These are phyloP conservation scores for Lyophyllum shimeji DNA, from an alignment of 768 basidiomycete genomes.

Conservation along the genomic window DNA sequence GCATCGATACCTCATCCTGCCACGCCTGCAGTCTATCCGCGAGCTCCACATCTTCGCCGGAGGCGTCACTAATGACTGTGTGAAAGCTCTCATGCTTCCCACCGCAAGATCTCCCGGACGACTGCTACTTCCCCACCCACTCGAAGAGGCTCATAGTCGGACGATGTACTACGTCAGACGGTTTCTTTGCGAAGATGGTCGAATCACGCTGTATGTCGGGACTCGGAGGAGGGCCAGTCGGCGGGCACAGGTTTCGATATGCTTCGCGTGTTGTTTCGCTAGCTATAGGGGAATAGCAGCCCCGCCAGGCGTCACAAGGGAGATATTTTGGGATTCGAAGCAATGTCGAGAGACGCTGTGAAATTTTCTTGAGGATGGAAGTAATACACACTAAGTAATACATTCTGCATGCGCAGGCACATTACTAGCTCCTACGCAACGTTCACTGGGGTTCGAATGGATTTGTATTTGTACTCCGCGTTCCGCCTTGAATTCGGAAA, in stretches of 20 bases:
- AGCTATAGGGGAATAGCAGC: neutral
- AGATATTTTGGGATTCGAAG: constrained; percentile 1
- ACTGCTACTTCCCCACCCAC: constrained; percentile 1
- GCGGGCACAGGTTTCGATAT: neutral
- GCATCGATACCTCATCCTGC: neutral
- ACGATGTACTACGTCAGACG: constrained; percentile 1
- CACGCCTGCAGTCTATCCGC: neutral
- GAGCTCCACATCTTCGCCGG: constrained; percentile 1
- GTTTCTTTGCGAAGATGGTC: neutral
- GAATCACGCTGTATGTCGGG: constrained; percentile 1
- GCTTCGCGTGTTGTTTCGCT: neutral
- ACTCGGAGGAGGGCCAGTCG: neutral
- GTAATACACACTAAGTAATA: no score
- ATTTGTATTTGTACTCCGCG: no score
- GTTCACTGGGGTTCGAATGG: neutral
- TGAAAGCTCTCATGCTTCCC: neutral
- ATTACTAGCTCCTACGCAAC: neutral
- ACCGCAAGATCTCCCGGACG: neutral
- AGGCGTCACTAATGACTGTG: neutral
- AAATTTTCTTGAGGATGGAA: constrained; percentile 7
- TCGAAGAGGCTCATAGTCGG: neutral
- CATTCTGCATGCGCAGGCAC: neutral
- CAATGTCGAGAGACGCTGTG: neutral
- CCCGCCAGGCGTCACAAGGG: neutral
- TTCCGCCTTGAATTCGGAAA: no score